Percentiles rank a stretch among this genome's conserved stretches.
phyloP scores from a whole-genome alignment of 2,329 filamentous ascomycete genomes.

The Fusarium protoensiforme region DNA sequence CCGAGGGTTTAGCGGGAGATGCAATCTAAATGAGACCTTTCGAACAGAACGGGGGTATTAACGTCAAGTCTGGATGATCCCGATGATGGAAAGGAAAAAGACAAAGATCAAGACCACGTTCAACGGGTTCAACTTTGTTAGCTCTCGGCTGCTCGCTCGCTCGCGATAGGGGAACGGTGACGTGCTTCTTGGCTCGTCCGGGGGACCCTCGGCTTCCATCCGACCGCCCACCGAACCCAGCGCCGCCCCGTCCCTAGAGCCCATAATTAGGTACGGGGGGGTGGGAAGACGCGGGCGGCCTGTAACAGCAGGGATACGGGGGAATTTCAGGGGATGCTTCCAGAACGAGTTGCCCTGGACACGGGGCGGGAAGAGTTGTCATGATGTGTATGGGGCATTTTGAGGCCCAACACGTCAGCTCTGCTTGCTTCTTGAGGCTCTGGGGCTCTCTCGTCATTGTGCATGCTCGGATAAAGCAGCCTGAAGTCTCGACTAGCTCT shows the following conservation, averaged over 20 bases:
- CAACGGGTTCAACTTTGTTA: slow-evolving; percentile 6
- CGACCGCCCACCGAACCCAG: slow-evolving; percentile 36
- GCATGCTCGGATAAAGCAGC: slow-evolving; percentile 1
- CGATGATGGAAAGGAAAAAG: not conserved
- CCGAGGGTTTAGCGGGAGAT: not conserved
- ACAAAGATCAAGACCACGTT: not conserved
- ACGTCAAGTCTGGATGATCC: not conserved
- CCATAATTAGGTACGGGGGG: slow-evolving; percentile 20
- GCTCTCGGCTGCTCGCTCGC: not conserved
- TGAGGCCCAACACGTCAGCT: slow-evolving; percentile 25
- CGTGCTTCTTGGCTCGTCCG: slow-evolving; percentile 37
- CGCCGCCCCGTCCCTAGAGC: slow-evolving; percentile 26
- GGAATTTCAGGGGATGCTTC: not conserved
- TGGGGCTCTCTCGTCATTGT: slow-evolving; percentile 10
- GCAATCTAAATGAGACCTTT: not conserved
- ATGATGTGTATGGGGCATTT: not conserved
- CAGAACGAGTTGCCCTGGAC: not conserved
- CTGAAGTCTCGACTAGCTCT: not conserved
- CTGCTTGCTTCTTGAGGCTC: not conserved
- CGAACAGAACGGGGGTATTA: not conserved
- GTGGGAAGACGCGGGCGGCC: not conserved
- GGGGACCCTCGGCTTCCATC: slow-evolving; percentile 38
- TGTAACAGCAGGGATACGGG: not conserved
- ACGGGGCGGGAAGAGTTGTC: slow-evolving; percentile 1
- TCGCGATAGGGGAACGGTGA: slow-evolving; percentile 34